Evolutionary conservation across 176 grass and related monocot genomes (phyloP), one percentile per base, ranked within the genome.

Genomic region (Hordeum marinum): DNA sequence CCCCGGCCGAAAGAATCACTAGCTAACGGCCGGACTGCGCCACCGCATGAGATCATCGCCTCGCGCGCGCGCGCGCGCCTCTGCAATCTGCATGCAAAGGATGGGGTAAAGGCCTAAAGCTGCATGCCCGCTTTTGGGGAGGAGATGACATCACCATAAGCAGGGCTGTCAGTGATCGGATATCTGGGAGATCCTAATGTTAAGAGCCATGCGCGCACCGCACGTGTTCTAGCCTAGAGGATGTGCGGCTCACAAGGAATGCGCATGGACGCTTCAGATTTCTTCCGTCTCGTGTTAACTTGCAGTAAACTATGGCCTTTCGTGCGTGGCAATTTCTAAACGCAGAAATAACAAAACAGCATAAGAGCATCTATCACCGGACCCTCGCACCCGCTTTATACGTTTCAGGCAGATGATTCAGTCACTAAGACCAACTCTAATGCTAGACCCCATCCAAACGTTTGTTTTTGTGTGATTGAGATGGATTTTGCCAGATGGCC

Each of bases 141-240:
- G 29, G 72, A 72, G 84, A 81, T 86, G 88, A 90, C 84, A 83
- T 90, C 88, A 90, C 88, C 88, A 65, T 79, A 70, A 37, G 83
- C 58, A 79, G 84, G 58, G 66, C 67, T 84, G 80, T 76, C 89
- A 80, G 81, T 67, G 11, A 66, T 77, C 7, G 54, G 71, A 90
- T 85, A 78, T 70, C n/a, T 45, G 29, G 9, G 42, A 57, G 78
- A 86, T 90, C 72, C 60, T 68, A 2, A 39, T 84, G 87, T 37
- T 85, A 59, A 9, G 6, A 55, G 50, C 35, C 68, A 45, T 67
- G 64, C 45, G 64, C 11, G 17, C 31, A 59, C 34, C 10, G 68
- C 81, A 80, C 77, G 60, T 80, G 77, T 75, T 75, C 72, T 52
- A 3, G 5, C 72, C 8, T 45, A 52, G 15, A 27, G 15, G 39